These are phyloP conservation scores for Chamaecrista fasciculata DNA, from an alignment of 306 rosid species.

Conservation along the genomic window DNA sequence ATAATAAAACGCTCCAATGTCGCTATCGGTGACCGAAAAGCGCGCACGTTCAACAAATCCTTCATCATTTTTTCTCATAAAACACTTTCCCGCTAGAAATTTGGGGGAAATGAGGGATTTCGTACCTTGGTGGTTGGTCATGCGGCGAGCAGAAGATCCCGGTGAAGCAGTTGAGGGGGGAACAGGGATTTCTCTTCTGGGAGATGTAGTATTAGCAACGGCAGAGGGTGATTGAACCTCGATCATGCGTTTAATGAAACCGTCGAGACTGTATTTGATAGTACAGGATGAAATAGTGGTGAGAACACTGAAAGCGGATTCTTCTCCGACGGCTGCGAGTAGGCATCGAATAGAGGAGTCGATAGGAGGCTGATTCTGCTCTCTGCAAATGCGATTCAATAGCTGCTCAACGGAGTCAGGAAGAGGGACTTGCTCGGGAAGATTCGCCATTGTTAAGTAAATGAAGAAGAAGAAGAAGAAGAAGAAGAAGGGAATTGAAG, in stretches of 20 bases:
- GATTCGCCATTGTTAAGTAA: background rate
- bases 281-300: background rate
- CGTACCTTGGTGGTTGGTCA: conserved; percentile 7
- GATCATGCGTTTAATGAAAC: conserved; percentile 20
- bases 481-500: no score
- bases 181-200: background rate
- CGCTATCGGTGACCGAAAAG: no score
- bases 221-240: background rate
- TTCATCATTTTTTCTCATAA: no score
- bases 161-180: background rate
- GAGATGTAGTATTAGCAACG: background rate
- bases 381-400: conserved; percentile 14
- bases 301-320: conserved; percentile 29
- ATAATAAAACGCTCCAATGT: no score
- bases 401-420: conserved; percentile 26
- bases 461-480: no score
- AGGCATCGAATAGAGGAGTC: background rate
- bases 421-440: conserved; percentile 13
- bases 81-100: no score
- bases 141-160: background rate
- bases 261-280: background rate
- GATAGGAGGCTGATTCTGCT: conserved; percentile 14
- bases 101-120: no score
- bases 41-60: no score
- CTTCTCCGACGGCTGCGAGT: conserved; percentile 28